Conservation (phyloP, 495 filamentous ascomycete species). For the Staphylotrichum tortipilum region DNA sequence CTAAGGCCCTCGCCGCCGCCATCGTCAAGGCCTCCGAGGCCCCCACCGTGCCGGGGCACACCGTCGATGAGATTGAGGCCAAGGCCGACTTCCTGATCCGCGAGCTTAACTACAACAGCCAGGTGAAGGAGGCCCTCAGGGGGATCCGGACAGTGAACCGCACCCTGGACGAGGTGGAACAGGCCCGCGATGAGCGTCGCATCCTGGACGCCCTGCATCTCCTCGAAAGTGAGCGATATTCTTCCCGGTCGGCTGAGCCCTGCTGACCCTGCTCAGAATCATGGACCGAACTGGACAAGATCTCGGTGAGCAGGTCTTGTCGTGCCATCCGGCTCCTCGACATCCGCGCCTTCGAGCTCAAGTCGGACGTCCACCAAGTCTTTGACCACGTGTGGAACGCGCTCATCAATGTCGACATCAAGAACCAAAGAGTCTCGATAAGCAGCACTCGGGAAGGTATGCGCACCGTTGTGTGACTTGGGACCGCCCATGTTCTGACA, state of each 20-base stretch:
- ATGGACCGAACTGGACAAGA: constrained; percentile 35
- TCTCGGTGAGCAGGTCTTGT: constrained; percentile 38
- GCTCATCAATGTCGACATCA: constrained; percentile 47
- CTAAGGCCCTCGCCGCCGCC: constrained; percentile 60
- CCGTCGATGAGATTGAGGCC: constrained; percentile 55
- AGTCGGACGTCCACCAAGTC: constrained; percentile 48
- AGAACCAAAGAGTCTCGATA: constrained; percentile 41
- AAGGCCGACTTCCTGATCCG: constrained; percentile 63
- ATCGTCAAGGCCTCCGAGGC: constrained; percentile 66
- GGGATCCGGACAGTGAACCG: constrained; percentile 47
- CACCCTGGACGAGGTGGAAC: constrained; percentile 45
- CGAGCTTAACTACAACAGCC: constrained; percentile 69
- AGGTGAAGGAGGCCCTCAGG: constrained; percentile 53
- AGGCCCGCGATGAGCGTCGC: constrained; percentile 36
- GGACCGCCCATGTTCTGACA: constrained; percentile 21
- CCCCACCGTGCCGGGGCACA: constrained; percentile 48
- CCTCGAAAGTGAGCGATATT: constrained; percentile 36
- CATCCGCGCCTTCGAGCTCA: constrained; percentile 45
- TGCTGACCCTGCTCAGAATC: constrained; percentile 29
- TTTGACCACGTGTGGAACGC: constrained; percentile 48
- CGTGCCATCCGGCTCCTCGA: constrained; percentile 41
- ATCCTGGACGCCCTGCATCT: constrained; percentile 44
- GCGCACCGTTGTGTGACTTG: background rate
- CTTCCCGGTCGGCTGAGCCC: background rate
- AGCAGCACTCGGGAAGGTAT: constrained; percentile 34